Evolutionary conservation across 768 basidiomycete genomes (phyloP), one percentile per base, ranked within the genome.

Genomic region (Lentinus brumalis): DNA sequence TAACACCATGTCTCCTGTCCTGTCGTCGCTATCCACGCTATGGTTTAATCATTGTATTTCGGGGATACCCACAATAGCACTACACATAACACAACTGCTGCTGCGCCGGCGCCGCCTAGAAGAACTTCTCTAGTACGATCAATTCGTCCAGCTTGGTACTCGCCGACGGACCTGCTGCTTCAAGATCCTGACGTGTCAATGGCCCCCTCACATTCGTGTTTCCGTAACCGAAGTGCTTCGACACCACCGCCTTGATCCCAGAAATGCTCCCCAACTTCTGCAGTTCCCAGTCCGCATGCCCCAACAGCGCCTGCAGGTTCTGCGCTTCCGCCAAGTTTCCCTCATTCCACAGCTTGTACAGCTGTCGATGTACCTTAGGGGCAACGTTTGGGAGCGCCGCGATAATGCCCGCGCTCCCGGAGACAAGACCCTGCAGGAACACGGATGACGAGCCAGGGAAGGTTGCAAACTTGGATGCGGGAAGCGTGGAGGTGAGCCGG

Each of bases 381-480:
- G 67, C 71, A 29, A 76, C 64, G 64, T 76, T 76, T 6, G 70
- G 70, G 11, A 74, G 67, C 18, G 75, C 81, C 39, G 76, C 79
- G 70, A 83, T 81, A 53, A 75, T 69, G 10, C 81, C 81, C 21
- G 78, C 76, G 60, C 77, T 76, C 38, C 78, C 73, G 5, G 75
- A 74, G 31, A 78, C 62, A n/a, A 82, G 69, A 14, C 79, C 76
- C 31, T 81, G 72, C 21, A 74, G 66, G 66, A 90, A 85, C 41
- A 87, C 78, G 66, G 94, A 91, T 6, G 85, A 85, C 58, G 86
- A 85, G 1, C 93, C 92, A 11, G 90, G 83, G 67, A 88, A 87
- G n/a, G 91, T 84, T 4, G 86, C 82, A 65, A 91, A 89, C 44
- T 85, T 77, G 3, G 76, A 69, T 4, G 78, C 63, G 6, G 83